Evolutionary conservation across 2,329 filamentous ascomycete species (phyloP), one percentile per base, ranked within the genome.

Genomic region (Fusarium duplospermum): DNA sequence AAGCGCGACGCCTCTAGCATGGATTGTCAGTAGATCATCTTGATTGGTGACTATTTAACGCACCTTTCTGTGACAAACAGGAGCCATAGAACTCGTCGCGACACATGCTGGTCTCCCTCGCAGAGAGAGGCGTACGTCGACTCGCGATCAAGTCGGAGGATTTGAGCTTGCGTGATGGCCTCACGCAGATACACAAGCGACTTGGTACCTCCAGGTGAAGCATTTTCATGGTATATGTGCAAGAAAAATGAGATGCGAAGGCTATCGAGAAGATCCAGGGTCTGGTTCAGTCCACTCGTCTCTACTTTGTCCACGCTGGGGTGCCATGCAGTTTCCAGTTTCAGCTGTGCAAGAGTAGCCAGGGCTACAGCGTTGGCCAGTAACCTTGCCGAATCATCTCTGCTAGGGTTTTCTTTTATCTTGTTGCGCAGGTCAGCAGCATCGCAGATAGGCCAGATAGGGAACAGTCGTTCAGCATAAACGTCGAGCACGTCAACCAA

Each of bases 191-290:
- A 86, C 10, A 88, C 74, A 8, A 88, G 78, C 3, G 86, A 87
- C 60, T 84, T 84, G 2, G 81, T 82, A 1, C 86, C 85, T 4
- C 87, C 87, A 0, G 85, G 81, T 11, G 81, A 72, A 66, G 84
- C 82, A 62, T 88, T 88, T 74, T 88, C 87, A 70, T 88, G 83
- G 62, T 87, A 88, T 13, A 87, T 84, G 72, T 88, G 87, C 20
- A 88, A 77, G 57, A 88, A 89, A 71, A 88, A 89, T 0, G 86
- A 85, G 2, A 84, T 85, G 6, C 86, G 82, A 4, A 89, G 71
- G 36, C 79, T 81, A 58, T 86, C 82, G 22, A 88, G 78, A 18
- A 80, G 83, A 40, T 81, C 76, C 5, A 74, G 70, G 16, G 73
- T 76, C 24, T 77, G 80, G 29, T 79, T 80, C 24, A 80, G 72